phyloP scores from a whole-genome alignment of 1,284 basidiomycete genomes.

The Boletus semigastroideus region DNA sequence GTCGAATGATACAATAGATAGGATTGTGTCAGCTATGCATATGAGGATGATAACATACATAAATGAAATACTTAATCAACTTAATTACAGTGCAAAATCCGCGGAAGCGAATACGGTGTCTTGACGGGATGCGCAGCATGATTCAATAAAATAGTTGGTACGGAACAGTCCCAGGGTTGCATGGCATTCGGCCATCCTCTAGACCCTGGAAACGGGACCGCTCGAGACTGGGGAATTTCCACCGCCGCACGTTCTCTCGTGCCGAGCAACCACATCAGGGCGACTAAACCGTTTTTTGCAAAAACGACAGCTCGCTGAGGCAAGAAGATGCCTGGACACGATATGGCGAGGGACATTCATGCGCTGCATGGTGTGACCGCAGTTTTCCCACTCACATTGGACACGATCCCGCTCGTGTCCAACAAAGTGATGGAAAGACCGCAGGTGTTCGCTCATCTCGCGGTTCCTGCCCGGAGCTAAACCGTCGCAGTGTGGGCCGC shows the following conservation, averaged over 20 bases:
- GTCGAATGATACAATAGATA: slow-evolving; percentile 8
- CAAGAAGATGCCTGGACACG: slow-evolving; percentile 29
- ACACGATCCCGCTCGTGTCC: slow-evolving; percentile 29
- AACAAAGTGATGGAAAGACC: slow-evolving; percentile 19
- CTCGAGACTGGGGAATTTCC: neutral
- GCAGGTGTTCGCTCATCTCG: slow-evolving; percentile 30
- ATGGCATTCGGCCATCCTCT: neutral
- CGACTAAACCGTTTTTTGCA: slow-evolving; percentile 27
- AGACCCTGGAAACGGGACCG: neutral
- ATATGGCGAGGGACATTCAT: slow-evolving; percentile 32
- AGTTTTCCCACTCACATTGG: slow-evolving; percentile 25
- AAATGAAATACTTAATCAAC: slow-evolving; percentile 8
- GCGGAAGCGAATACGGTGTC: slow-evolving; percentile 5
- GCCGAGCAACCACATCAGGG: slow-evolving; percentile 29
- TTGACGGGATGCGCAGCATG: slow-evolving; percentile 1
- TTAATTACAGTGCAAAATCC: slow-evolving; percentile 8
- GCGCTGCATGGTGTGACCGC: slow-evolving; percentile 23
- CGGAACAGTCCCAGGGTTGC: neutral
- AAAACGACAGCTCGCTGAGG: slow-evolving; percentile 23
- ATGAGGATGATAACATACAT: slow-evolving; percentile 12
- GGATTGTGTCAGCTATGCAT: neutral
- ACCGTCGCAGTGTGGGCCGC: slow-evolving; percentile 24
- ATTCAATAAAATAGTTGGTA: neutral
- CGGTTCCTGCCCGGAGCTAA: slow-evolving; percentile 28
- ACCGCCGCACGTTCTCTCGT: slow-evolving; percentile 23